Evolutionary conservation across 306 rosid species (phyloP), one percentile per base, ranked within the genome.

Genomic region (Prunus mongolica): DNA sequence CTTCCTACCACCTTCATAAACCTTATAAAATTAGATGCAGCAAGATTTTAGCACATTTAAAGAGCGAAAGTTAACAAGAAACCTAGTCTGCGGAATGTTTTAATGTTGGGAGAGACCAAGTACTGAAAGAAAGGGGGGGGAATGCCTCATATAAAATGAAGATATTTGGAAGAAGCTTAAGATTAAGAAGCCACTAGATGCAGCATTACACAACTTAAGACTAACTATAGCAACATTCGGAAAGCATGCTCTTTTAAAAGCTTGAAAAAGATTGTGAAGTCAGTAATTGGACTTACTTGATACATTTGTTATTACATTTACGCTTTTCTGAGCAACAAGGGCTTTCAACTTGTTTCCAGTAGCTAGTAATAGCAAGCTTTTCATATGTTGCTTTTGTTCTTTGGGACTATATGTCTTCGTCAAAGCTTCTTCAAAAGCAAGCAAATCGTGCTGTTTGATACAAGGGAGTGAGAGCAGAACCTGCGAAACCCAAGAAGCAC

Each of bases 311-410:
- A 96, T 96, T 63, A 93, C 68, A 79, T 92, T 96, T 25, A 91
- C 87, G 69, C 85, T 88, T 82, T 92, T 96, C 87, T 91, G 99
- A 81, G 90, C 92, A 60, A 89, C 93, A 34, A 96, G 97, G 11
- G 98, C 97, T 88, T 87, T 92, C 76, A 96, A 84, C 83, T 91
- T 87, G 89, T 96, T 96, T 60, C 96, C 99, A 44, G 96, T 86
- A 47, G 97, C 99, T 79, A 79, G 84, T 32, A 87, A 49, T 55
- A 96, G 97, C 88, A 96, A 78, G 86, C 96, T 90, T 84, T 51
- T 96, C 97, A 92, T 83, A 86, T 58, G 93, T 79, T 88, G 98
- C 81, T 91, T 96, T 82, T 96, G 99, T 73, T 96, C 98, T 90
- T 89, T 96, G 54, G 94, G 91, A 84, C 99, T 96, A 45, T 83